Percentiles rank a stretch among this genome's conserved stretches.
phyloP scores from a whole-genome alignment of 164 flowering plant genomes.

The Hamamelis virginiana region DNA sequence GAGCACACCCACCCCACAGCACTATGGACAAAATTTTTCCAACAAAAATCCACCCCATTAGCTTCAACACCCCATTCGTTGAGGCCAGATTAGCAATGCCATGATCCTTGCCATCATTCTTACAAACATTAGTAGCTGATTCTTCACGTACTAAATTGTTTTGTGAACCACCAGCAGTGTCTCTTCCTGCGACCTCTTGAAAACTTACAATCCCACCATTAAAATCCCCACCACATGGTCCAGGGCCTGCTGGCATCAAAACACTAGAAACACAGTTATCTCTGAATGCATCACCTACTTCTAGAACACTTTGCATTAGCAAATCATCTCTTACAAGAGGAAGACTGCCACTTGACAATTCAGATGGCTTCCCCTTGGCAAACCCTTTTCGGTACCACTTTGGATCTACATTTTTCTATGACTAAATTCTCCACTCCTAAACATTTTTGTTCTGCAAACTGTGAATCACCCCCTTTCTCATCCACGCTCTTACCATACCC shows the following conservation, averaged over 20 bases:
- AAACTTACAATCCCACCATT: no score
- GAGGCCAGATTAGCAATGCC: no score
- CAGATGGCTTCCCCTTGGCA: conserved; percentile 10
- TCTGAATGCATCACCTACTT: conserved; percentile 26
- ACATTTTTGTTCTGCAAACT: conserved; percentile 21
- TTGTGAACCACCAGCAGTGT: conserved; percentile 1
- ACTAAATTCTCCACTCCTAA: conserved; percentile 29
- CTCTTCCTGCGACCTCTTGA: conserved; percentile 15
- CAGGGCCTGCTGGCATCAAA: no score
- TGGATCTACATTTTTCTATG: conserved; percentile 19
- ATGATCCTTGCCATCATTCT: no score
- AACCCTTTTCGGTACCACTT: conserved; percentile 11
- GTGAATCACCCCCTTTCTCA: conserved; percentile 13
- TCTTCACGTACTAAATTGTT: conserved; percentile 15
- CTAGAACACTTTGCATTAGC: no score
- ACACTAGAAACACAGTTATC: conserved; percentile 22
- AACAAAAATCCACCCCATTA: no score
- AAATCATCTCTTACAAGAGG: conserved; percentile 9
- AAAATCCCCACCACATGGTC: no score
- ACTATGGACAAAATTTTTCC: no score
- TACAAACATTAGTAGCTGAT: conserved; percentile 4
- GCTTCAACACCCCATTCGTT: no score
- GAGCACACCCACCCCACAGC: no score
- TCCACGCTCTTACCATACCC: conserved; percentile 18
- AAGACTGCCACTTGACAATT: conserved; percentile 9